These are phyloP conservation scores for Abortiporus biennis DNA, from an alignment of 1,284 basidiomycete species.

Conservation along the genomic window DNA sequence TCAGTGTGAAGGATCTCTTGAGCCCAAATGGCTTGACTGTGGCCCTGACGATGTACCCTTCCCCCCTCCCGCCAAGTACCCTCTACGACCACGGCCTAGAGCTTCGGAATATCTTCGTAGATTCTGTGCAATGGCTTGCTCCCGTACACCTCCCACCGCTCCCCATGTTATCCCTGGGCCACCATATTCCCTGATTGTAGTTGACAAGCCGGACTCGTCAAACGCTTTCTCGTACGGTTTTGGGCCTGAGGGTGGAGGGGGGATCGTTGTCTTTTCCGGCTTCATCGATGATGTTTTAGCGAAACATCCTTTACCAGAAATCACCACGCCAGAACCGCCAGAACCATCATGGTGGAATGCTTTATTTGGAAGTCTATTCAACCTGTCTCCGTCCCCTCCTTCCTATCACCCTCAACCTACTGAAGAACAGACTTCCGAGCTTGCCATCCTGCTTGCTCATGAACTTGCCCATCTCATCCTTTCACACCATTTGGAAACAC, in stretches of 20 bases:
- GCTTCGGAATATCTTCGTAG: constrained; percentile 57
- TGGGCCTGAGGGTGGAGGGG: constrained; percentile 82
- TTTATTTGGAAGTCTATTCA: constrained; percentile 40
- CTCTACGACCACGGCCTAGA: constrained; percentile 65
- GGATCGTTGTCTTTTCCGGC: constrained; percentile 86
- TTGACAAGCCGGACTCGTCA: constrained; percentile 69
- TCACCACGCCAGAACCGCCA: constrained; percentile 8
- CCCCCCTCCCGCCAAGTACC: constrained; percentile 70
- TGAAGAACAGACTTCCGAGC: constrained; percentile 72
- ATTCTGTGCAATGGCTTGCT: constrained; percentile 44
- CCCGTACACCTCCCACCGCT: constrained; percentile 29
- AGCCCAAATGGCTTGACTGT: constrained; percentile 50
- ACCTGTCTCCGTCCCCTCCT: constrained; percentile 14
- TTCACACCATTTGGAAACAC: constrained; percentile 84
- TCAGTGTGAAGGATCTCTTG: constrained; percentile 46
- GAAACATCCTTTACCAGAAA: constrained; percentile 22
- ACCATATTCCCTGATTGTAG: constrained; percentile 81
- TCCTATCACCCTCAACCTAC: constrained; percentile 49
- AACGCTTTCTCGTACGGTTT: constrained; percentile 93
- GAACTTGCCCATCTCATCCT: constrained; percentile 85
- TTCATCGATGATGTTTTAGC: constrained; percentile 78
- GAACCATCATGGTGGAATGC: constrained; percentile 40
- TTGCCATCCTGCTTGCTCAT: constrained; percentile 83
- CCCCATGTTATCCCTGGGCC: constrained; percentile 69
- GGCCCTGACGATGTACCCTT: constrained; percentile 46